phyloP scores from a whole-genome alignment of 1,284 basidiomycete genomes.

The Apiotrichum veenhuisii region DNA sequence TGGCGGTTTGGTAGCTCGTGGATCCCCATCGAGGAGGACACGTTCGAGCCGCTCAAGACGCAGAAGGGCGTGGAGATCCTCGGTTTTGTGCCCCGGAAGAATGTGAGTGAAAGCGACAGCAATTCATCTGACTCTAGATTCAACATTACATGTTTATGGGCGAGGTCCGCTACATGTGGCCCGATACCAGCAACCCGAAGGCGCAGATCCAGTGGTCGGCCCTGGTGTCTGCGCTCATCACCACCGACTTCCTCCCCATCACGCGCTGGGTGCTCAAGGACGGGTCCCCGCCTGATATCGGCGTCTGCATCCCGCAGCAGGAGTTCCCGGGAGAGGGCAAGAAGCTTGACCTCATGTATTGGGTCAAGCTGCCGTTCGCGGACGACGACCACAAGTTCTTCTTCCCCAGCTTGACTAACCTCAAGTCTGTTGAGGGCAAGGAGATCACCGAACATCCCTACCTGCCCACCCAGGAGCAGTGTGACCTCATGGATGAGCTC shows the following conservation, averaged over 20 bases:
- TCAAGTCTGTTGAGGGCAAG: conserved; percentile 73
- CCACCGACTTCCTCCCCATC: conserved; percentile 66
- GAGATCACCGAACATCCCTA: conserved; percentile 69
- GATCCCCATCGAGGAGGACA: conserved; percentile 73
- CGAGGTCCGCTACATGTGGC: conserved; percentile 85
- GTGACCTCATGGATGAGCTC: conserved; percentile 75
- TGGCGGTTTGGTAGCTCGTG: conserved; percentile 91
- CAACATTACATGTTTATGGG: conserved; percentile 76
- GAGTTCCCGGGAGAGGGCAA: conserved; percentile 55
- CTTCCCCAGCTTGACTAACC: conserved; percentile 74
- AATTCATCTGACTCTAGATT: conserved; percentile 54
- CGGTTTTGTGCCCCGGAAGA: conserved; percentile 68
- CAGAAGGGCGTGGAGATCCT: conserved; percentile 81
- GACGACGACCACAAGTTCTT: conserved; percentile 85
- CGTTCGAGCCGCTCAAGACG: conserved; percentile 67
- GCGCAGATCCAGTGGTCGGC: conserved; percentile 82
- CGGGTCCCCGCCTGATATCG: conserved; percentile 77
- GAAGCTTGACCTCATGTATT: conserved; percentile 69
- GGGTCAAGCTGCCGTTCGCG: conserved; percentile 90
- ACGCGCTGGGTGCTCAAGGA: conserved; percentile 73
- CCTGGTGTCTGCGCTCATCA: conserved; percentile 73
- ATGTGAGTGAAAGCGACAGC: conserved; percentile 53
- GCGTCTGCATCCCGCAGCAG: conserved; percentile 61
- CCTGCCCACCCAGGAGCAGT: conserved; percentile 74
- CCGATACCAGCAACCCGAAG: conserved; percentile 61